These are phyloP conservation scores for Elsinoe arachidis DNA, from an alignment of 2,329 filamentous ascomycete species.

Conservation along the genomic window DNA sequence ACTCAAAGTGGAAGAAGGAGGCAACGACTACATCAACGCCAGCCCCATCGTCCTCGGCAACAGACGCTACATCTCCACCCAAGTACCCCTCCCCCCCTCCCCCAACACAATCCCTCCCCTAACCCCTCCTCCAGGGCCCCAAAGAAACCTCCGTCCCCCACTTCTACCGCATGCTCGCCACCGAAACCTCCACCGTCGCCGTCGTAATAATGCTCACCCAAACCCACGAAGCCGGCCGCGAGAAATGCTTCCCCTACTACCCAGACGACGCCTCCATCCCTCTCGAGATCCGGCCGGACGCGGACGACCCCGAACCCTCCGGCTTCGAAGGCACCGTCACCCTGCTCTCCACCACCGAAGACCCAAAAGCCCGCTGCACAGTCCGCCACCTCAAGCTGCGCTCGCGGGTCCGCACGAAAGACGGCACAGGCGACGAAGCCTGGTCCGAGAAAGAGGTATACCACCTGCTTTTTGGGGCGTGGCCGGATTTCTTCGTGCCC, in stretches of 20 bases:
- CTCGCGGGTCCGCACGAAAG: constrained; percentile 29
- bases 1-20: constrained; percentile 64
- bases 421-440: constrained; percentile 31
- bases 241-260: constrained; percentile 89
- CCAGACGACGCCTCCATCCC: constrained; percentile 41
- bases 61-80: constrained; percentile 77
- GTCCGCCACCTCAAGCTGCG: constrained; percentile 60
- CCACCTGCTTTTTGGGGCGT: constrained; percentile 78
- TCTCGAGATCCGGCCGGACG: constrained; percentile 20
- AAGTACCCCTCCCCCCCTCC: constrained; percentile 36
- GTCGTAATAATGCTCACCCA: constrained; percentile 94
- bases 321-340: constrained; percentile 59
- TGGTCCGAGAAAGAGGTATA: constrained; percentile 57
- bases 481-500: constrained; percentile 87
- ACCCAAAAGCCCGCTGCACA: constrained; percentile 54
- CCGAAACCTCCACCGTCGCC: constrained; percentile 56
- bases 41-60: constrained; percentile 37
- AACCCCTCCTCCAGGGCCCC: constrained; percentile 52
- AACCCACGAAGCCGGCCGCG: constrained; percentile 64
- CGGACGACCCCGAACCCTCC: constrained; percentile 20
- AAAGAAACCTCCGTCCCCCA: constrained; percentile 67
- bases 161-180: constrained; percentile 92
- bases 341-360: constrained; percentile 47
- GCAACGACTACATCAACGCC: constrained; percentile 47
- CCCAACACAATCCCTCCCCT: background rate